phyloP scores from a whole-genome alignment of 1,284 basidiomycete species.

The Phlebopus sp. region DNA sequence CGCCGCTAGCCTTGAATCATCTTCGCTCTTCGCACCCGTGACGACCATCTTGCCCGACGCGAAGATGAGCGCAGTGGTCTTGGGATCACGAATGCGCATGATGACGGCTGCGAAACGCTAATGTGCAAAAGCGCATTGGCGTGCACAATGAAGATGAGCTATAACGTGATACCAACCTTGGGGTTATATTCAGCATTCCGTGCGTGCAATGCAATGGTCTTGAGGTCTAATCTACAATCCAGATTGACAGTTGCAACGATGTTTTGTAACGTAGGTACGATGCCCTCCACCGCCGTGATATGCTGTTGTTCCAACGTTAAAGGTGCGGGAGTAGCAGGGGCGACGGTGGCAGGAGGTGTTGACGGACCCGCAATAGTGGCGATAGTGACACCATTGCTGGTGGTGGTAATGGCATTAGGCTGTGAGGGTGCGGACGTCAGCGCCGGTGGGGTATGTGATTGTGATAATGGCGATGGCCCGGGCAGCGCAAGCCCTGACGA shows the following conservation, averaged over 20 bases:
- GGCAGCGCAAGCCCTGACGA: constrained; percentile 44
- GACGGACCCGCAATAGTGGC: constrained; percentile 49
- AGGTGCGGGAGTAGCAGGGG: constrained; percentile 61
- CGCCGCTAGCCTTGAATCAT: constrained; percentile 94
- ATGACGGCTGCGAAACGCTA: constrained; percentile 99
- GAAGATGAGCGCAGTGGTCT: constrained; percentile 99
- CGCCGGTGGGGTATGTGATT: constrained; percentile 37
- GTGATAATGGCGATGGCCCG: constrained; percentile 35
- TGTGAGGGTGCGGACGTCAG: constrained; percentile 29
- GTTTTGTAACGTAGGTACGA: constrained; percentile 95
- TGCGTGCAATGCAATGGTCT: constrained; percentile 98
- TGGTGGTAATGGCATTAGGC: constrained; percentile 21
- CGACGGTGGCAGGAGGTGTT: constrained; percentile 44
- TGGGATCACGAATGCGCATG: constrained; percentile 99
- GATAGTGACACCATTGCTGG: constrained; percentile 27
- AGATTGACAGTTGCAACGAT: constrained; percentile 99
- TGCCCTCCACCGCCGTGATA: constrained; percentile 92
- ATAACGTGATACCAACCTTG: constrained; percentile 78
- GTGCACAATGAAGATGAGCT: constrained; percentile 44
- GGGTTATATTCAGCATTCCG: constrained; percentile 99
- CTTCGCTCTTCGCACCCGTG: constrained; percentile 98
- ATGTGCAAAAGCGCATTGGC: constrained; percentile 58
- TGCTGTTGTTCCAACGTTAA: constrained; percentile 85
- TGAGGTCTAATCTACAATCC: constrained; percentile 94
- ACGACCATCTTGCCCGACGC: constrained; percentile 99